Base-by-base conservation (phyloP, 73 alveolate species). In the Paraurostyla sp. region DNA sequence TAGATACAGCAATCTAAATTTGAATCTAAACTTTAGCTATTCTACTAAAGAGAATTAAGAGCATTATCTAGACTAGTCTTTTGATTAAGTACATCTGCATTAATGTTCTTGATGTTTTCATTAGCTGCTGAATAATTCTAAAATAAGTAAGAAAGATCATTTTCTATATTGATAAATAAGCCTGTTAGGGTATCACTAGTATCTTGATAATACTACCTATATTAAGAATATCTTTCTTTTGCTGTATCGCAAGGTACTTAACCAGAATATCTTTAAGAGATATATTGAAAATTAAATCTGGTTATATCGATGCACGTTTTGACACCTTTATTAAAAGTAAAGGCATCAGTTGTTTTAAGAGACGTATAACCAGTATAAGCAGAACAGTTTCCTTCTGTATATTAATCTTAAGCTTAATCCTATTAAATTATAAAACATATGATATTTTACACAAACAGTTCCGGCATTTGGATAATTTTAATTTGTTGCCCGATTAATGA, bases 1-100 rank as follows among this genome's bases (percentile, higher is more conserved):
- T 43, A 48, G 33, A 43, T 45, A 45, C 87, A 73, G 87, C 87
- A 73, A 27, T 50, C 87, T 73, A 50, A 48, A 73, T 33, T 73
- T 13, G 69, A 73, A 50, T 73, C 68, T 15, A 48, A 50, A 45
- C 73, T 73, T 45, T 33, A 30, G 11, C 27, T 48, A 13, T 13
- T 16, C 23, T n/a, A 9, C 59, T 50, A 45, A 45, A 43, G n/a
- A n/a, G n/a, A 20, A 18, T 43, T 43, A 13, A 50, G 27, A 3
- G 71, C 30, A 48, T 73, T 36, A 73, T 50, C 56, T 23, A 48
- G 46, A 16, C 25, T 73, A 11, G 3, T 30, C 13, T 23, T 45
- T 45, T 48, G 52, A 11, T 73, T 71, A 23, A 4, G 33, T 25
- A 73, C 33, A 15, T 68, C 32, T 4, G 32, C 7, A 3, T 18